These are phyloP conservation scores for Fusarium proliferatum DNA, from an alignment of 2,329 filamentous ascomycete genomes.

Conservation along the genomic window DNA sequence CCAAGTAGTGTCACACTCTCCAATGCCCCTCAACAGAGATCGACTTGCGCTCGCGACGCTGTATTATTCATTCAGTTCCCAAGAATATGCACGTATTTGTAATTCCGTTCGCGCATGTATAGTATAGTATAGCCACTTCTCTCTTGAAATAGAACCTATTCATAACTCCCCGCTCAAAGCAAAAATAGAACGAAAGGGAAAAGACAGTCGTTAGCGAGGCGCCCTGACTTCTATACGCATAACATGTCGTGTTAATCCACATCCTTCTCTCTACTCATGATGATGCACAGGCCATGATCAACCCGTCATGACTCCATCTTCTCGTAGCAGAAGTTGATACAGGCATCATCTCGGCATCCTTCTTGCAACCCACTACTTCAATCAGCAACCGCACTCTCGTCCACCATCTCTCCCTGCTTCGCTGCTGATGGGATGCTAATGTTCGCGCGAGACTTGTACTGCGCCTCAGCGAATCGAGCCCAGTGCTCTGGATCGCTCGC, in stretches of 20 bases:
- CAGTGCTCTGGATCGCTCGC: conserved; percentile 75
- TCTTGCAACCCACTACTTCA: conserved; percentile 31
- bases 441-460: conserved; percentile 69
- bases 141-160: conserved; percentile 15
- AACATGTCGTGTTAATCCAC: conserved; percentile 14
- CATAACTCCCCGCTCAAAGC: conserved; percentile 35
- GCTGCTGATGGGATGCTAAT: conserved; percentile 50
- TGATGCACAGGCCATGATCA: conserved; percentile 18
- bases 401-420: conserved; percentile 41
- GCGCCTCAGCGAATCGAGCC: conserved; percentile 70
- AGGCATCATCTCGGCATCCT: background rate
- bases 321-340: background rate
- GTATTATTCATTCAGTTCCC: background rate
- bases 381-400: conserved; percentile 59
- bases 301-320: background rate
- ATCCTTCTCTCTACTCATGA: conserved; percentile 11
- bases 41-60: background rate
- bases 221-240: conserved; percentile 42
- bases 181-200: conserved; percentile 25
- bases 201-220: conserved; percentile 37
- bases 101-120: background rate
- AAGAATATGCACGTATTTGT: background rate
- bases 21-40: conserved; percentile 8
- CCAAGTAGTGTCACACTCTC: background rate
- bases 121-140: conserved; percentile 1